Base-by-base conservation (phyloP, 345 rosid species). In the Boechera retrofracta region DNA sequence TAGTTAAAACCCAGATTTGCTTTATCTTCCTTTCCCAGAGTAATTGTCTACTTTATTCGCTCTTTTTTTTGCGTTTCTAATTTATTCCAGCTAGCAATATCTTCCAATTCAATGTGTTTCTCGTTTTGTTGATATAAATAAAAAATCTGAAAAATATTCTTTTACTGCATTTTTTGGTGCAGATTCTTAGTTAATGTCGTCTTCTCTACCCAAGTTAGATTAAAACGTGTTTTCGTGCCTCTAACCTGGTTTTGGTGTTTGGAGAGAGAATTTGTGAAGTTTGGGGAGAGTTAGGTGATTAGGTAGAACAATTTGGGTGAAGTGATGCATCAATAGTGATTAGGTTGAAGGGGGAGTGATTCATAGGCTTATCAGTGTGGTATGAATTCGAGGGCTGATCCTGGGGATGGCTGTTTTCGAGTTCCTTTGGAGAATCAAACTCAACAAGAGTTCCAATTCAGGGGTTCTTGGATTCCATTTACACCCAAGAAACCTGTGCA, bases 381-480 rank as follows among this genome's bases (percentile, higher is more conserved):
- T 47, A 71, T 81, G 84, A 74, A 72, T 68, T 74, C 84, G 9
- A 79, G 71, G 75, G 67, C 58, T 56, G 78, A 41, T 41, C 45
- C 64, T 28, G 80, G 86, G n/a, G 85, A 76, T 55, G 62, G 81
- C 0, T 77, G 59, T 36, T 60, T 76, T 76, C 59, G 82, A 38
- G 42, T 73, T 72, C 81, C 83, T 11, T 10, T 35, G 41, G 85
- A 72, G 36, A 80, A 42, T 10, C 83, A 82, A 28, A 56, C 68
- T 45, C 72, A 70, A 62, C 57, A 29, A 6, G 82, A 79, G 44
- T 69, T 74, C 35, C 75, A 71, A 13, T 74, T 74, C 44, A 36
- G 67, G 73, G 83, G 73, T 78, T 58, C 83, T 58, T 89, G 87
- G 88, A 59, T 81, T 36, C 91, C 89, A 0, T 3, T 58, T 13